Conservation (phyloP, 78 protist species). For the slime mould (Dictyostelium discoideum) region DNA sequence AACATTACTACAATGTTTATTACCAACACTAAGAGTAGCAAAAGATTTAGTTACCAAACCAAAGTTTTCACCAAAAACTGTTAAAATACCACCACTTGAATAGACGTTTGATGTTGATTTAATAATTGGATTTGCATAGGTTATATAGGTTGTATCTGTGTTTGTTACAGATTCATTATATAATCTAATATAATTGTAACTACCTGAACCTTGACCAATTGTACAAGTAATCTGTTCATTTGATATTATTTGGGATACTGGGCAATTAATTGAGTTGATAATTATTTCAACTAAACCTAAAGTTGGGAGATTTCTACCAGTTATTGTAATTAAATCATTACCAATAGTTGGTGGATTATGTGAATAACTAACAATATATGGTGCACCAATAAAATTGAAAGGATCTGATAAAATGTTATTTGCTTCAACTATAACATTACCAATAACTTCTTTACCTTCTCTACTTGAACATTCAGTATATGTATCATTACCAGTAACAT, state of each 20-base stretch:
- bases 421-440: not conserved
- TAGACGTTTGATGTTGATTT: not conserved
- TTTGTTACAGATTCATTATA: not conserved
- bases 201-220: not conserved
- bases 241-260: not conserved
- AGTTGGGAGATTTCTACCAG: conserved; percentile 13
- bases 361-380: not conserved
- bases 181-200: not conserved
- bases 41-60: not conserved
- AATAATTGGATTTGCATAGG: not conserved
- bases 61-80: conserved; percentile 11
- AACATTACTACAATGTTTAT: not conserved
- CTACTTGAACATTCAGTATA: not conserved
- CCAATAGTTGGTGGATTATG: not conserved
- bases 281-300: not conserved
- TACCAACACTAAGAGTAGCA: not conserved
- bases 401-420: not conserved
- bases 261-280: not conserved
- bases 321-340: not conserved
- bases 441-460: not conserved
- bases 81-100: not conserved
- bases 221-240: not conserved
- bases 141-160: not conserved
- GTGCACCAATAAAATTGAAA: not conserved
- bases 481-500: not conserved